phyloP scores from a whole-genome alignment of 2,329 filamentous ascomycete genomes.

The Diplodia mutila region DNA sequence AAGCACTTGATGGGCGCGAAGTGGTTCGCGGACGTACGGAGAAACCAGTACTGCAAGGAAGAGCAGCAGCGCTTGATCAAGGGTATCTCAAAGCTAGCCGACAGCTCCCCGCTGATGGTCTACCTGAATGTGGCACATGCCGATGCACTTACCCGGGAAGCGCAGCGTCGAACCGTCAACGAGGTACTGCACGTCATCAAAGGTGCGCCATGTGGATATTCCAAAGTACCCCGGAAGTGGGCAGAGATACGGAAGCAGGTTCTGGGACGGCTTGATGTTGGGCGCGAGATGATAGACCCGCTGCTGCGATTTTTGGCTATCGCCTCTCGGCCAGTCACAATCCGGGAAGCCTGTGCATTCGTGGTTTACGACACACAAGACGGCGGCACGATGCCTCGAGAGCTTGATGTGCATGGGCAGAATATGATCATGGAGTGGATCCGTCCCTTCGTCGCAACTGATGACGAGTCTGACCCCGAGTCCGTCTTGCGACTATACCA shows the following conservation, averaged over 20 bases:
- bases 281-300: background rate
- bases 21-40: background rate
- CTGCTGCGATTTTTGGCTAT: background rate
- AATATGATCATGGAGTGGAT: background rate
- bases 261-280: background rate
- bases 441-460: background rate
- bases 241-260: background rate
- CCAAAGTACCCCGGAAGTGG: background rate
- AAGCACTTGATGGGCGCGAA: background rate
- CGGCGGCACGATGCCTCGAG: background rate
- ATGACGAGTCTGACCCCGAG: background rate
- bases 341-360: background rate
- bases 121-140: background rate
- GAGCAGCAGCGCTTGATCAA: background rate
- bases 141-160: background rate
- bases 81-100: background rate
- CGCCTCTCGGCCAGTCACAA: background rate
- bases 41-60: background rate
- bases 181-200: background rate
- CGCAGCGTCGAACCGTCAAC: background rate
- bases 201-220: background rate
- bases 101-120: constrained; percentile 13
- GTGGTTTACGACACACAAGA: background rate
- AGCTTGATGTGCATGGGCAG: background rate
- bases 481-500: background rate